Evolutionary conservation across 495 filamentous ascomycete species (phyloP).

Genomic region (Chlorociboria aeruginascens): DNA sequence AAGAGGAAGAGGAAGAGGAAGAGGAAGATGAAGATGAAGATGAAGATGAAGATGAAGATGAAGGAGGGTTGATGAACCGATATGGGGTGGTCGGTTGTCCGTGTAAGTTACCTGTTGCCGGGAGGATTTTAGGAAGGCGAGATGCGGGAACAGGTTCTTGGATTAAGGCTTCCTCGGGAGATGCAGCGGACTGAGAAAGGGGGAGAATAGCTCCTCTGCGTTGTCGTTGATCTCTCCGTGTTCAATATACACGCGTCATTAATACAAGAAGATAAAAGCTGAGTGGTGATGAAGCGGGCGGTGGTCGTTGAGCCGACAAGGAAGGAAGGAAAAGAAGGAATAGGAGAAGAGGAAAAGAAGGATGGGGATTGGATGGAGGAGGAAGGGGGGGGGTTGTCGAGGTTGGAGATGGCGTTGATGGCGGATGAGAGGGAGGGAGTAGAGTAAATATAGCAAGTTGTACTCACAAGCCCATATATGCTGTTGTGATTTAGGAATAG

Average conservation of each 20-base stretch:
- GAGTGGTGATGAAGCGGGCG: slow-evolving; percentile 21
- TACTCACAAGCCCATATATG: slow-evolving; percentile 65
- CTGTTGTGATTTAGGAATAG: slow-evolving; percentile 57
- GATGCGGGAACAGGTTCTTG: slow-evolving; percentile 1
- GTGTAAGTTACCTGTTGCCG: slow-evolving; percentile 14
- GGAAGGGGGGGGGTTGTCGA: slow-evolving; percentile 22
- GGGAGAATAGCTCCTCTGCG: neutral
- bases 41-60: slow-evolving; percentile 1
- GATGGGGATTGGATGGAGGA: slow-evolving; percentile 22
- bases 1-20: slow-evolving; percentile 2
- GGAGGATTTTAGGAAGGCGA: slow-evolving; percentile 8
- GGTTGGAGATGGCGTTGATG: slow-evolving; percentile 15
- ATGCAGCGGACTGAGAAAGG: neutral
- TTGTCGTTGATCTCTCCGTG: neutral
- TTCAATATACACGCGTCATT: slow-evolving; percentile 44
- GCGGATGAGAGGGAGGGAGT: slow-evolving; percentile 5
- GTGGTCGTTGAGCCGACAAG: slow-evolving; percentile 11
- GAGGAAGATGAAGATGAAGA: slow-evolving; percentile 5
- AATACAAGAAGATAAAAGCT: slow-evolving; percentile 37
- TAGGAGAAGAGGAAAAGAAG: slow-evolving; percentile 25
- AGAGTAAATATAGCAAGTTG: neutral
- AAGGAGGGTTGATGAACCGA: slow-evolving; percentile 14
- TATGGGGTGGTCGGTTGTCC: slow-evolving; percentile 17
- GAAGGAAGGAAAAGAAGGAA: slow-evolving; percentile 14
- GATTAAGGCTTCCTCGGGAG: slow-evolving; percentile 11